Evolutionary conservation across 495 filamentous ascomycete species (phyloP).

Genomic region (Rusavskia elegans): DNA sequence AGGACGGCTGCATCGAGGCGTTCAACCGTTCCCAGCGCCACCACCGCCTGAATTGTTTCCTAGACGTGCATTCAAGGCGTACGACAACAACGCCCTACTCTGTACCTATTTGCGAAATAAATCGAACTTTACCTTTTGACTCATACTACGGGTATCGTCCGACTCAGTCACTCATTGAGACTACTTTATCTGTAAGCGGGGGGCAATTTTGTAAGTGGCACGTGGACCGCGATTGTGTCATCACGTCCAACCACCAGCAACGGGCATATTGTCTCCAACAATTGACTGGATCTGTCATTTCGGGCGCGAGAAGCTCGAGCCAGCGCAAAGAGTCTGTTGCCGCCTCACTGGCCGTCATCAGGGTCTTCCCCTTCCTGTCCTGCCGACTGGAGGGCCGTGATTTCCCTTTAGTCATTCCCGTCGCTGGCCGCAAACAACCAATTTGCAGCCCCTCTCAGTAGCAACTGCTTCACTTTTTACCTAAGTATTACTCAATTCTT

Average conservation of each 20-base stretch:
- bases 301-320: not conserved
- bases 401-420: not conserved
- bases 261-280: not conserved
- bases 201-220: too few species aligned
- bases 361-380: not conserved
- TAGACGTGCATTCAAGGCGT: too few species aligned
- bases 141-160: too few species aligned
- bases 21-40: too few species aligned
- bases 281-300: not conserved
- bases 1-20: too few species aligned
- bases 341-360: not conserved
- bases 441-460: not conserved
- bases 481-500: not conserved
- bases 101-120: too few species aligned
- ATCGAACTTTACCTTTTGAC: too few species aligned
- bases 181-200: too few species aligned
- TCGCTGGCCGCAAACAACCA: not conserved
- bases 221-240: not conserved
- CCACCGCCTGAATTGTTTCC: too few species aligned
- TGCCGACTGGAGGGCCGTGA: not conserved
- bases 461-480: not conserved
- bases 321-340: not conserved
- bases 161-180: too few species aligned
- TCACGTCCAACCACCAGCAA: not conserved
- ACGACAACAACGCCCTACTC: too few species aligned